A percentile compares a stretch with the other conserved stretches of the same genome.
phyloP scores from a whole-genome alignment of 192 early-diverging fungal species.

The Piromyces sp. region DNA sequence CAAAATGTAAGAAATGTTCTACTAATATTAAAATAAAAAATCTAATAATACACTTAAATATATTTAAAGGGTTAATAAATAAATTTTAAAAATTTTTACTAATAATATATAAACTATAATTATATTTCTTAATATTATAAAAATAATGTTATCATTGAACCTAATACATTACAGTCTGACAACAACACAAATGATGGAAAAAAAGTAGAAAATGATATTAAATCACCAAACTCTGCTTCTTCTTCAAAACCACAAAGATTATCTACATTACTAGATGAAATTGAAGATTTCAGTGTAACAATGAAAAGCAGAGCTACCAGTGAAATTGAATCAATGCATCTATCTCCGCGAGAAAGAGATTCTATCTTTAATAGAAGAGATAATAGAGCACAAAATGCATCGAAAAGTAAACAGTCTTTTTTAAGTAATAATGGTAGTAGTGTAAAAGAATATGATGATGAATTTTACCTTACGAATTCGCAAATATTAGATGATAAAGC shows the following conservation, averaged over 20 bases:
- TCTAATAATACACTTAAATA: no score
- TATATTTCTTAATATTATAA: no score
- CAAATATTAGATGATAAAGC: neutral
- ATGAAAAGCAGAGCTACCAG: neutral
- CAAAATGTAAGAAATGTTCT: no score
- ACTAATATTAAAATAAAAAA: no score
- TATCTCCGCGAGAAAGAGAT: neutral
- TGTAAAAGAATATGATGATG: neutral
- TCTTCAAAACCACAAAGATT: neutral
- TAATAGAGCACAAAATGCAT: neutral
- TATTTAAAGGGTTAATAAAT: no score
- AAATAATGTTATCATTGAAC: no score
- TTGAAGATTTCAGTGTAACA: neutral
- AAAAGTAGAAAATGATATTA: neutral
- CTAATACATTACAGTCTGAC: no score
- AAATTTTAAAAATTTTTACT: no score
- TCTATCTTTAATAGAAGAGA: neutral
- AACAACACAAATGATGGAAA: neutral
- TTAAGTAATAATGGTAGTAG: neutral
- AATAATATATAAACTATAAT: no score
- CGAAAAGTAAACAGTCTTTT: neutral
- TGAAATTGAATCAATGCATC: neutral
- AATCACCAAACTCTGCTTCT: neutral
- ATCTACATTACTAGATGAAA: neutral
- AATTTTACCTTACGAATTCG: neutral